phyloP scores from a whole-genome alignment of 345 rosid species.

The Theobroma cacao region DNA sequence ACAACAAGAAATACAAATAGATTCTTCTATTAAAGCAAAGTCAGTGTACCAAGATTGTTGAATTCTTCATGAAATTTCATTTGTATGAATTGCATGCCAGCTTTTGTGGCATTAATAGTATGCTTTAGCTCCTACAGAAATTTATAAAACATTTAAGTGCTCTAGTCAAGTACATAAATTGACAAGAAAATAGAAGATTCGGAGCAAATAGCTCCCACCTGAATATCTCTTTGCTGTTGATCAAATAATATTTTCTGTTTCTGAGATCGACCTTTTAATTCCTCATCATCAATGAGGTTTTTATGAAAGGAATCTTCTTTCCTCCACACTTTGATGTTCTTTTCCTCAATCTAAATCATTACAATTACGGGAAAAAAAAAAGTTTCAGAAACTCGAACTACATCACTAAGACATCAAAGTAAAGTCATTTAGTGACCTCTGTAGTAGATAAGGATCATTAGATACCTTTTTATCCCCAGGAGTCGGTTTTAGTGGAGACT shows the following conservation, averaged over 20 bases:
- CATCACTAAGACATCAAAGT: neutral
- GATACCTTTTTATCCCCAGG: conserved; percentile 55
- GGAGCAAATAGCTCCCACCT: conserved; percentile 13
- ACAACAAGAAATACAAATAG: neutral
- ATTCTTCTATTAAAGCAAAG: neutral
- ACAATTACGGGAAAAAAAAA: neutral
- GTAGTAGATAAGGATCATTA: conserved; percentile 16
- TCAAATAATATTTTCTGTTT: conserved; percentile 62
- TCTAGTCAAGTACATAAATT: neutral
- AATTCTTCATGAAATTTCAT: conserved; percentile 83
- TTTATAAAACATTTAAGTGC: conserved; percentile 4
- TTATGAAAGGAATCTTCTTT: conserved; percentile 45
- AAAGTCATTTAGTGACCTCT: neutral
- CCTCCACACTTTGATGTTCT: conserved; percentile 38
- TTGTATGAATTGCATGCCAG: conserved; percentile 90
- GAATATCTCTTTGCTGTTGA: conserved; percentile 40
- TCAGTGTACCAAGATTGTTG: conserved; percentile 60
- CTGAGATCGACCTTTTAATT: conserved; percentile 37
- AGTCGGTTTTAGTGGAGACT: conserved; percentile 38
- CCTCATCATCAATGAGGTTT: conserved; percentile 41
- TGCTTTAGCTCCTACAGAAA: conserved; percentile 63
- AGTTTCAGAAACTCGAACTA: neutral
- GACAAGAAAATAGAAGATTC: neutral
- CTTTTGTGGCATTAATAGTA: conserved; percentile 61
- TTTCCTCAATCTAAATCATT: conserved; percentile 56